Evolutionary conservation across 1,284 basidiomycete genomes (phyloP).

Genomic region (Sporisorium reilianum): DNA sequence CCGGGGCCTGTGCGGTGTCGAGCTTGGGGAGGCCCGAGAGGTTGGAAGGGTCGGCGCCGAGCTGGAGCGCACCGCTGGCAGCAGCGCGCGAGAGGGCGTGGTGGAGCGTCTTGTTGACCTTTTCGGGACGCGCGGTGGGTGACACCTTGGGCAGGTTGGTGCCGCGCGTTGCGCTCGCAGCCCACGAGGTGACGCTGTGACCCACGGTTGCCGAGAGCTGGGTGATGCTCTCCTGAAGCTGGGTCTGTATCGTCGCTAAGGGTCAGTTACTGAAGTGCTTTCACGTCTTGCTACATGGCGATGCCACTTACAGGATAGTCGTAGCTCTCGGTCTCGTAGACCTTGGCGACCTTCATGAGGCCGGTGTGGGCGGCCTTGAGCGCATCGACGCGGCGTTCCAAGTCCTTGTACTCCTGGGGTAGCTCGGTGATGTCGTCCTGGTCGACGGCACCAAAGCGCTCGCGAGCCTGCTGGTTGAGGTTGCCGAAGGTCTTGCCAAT

Average conservation of each 20-base stretch:
- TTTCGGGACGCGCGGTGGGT: slow-evolving; percentile 73
- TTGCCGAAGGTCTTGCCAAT: slow-evolving; percentile 85
- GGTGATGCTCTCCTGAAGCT: slow-evolving; percentile 73
- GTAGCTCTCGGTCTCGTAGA: slow-evolving; percentile 66
- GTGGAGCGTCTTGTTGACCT: slow-evolving; percentile 84
- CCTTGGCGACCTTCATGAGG: slow-evolving; percentile 76
- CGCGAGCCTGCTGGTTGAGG: slow-evolving; percentile 75
- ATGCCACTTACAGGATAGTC: slow-evolving; percentile 73
- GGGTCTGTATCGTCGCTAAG: slow-evolving; percentile 27
- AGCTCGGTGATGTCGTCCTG: slow-evolving; percentile 92
- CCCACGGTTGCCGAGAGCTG: slow-evolving; percentile 74
- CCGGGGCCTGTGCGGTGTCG: slow-evolving; percentile 38
- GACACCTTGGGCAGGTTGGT: slow-evolving; percentile 75
- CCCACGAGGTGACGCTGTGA: slow-evolving; percentile 87
- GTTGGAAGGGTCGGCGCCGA: slow-evolving; percentile 69
- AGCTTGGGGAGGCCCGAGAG: slow-evolving; percentile 53
- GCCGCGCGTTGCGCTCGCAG: slow-evolving; percentile 82
- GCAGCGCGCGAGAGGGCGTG: slow-evolving; percentile 91
- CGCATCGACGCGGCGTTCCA: slow-evolving; percentile 93
- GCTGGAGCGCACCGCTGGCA: slow-evolving; percentile 76
- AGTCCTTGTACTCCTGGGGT: slow-evolving; percentile 87
- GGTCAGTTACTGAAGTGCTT: background rate
- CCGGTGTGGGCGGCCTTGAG: slow-evolving; percentile 80
- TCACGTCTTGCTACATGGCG: background rate
- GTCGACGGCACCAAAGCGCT: slow-evolving; percentile 87